Evolutionary conservation across 768 basidiomycete species (phyloP).

Genomic region (Dioszegia aurantiaca): DNA sequence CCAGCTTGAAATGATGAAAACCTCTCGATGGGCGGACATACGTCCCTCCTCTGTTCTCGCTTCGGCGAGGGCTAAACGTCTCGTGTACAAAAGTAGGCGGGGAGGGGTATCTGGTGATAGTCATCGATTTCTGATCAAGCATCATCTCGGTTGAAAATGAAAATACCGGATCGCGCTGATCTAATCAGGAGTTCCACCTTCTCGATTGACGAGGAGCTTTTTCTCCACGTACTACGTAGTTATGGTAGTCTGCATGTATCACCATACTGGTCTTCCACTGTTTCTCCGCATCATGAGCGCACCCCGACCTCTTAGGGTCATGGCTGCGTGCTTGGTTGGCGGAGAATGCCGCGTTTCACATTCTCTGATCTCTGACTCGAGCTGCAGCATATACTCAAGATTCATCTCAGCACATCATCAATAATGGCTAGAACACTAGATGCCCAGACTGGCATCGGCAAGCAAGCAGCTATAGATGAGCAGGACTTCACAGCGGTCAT

Average conservation of each 20-base stretch:
- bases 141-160: too few species aligned
- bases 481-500: slow-evolving; percentile 82
- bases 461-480: slow-evolving; percentile 24
- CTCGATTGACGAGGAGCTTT: too few species aligned
- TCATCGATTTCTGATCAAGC: slow-evolving; percentile 42
- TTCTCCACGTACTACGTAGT: too few species aligned
- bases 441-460: slow-evolving; percentile 17
- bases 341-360: too few species aligned
- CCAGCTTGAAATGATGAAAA: slow-evolving; percentile 34
- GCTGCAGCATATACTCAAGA: too few species aligned
- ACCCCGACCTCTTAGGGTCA: too few species aligned
- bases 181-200: too few species aligned
- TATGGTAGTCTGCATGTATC: too few species aligned
- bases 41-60: slow-evolving; percentile 26
- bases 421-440: slow-evolving; percentile 16
- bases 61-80: slow-evolving; percentile 36
- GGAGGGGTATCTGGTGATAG: slow-evolving; percentile 41
- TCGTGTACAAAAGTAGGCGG: slow-evolving; percentile 51
- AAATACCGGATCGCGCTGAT: background rate
- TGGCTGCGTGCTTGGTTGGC: too few species aligned
- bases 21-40: slow-evolving; percentile 48
- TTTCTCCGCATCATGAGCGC: too few species aligned
- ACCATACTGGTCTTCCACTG: too few species aligned
- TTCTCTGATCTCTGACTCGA: too few species aligned
- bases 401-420: background rate